Evolutionary conservation across 2,329 filamentous ascomycete genomes (phyloP), one percentile per base, ranked within the genome.

Genomic region (Dactylella cylindrospora): DNA sequence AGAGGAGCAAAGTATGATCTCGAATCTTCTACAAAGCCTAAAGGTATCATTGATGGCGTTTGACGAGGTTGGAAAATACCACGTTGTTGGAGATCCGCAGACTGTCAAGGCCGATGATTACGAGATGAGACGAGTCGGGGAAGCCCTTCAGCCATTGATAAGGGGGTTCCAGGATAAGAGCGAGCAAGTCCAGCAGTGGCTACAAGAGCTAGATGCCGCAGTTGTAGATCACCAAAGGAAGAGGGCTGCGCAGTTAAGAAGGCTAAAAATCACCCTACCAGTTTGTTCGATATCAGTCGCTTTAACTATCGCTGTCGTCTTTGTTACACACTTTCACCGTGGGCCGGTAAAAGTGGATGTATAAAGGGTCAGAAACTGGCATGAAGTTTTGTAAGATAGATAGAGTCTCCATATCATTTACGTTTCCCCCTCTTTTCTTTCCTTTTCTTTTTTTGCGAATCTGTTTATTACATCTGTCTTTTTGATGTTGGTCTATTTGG

Each of bases 141-240:
- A 49, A 38, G 33, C 35, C 1, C 31, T 62, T 5, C 17, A 46
- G 29, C 55, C 43, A 2, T 49, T 62, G 29, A 33, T 62, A 23
- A 36, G 39, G 15, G 47, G 39, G 5, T 62, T 62, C 22, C 35
- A 62, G 3, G 49, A 54, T 19, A 47, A 52, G 12, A 54, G 47
- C n/a, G 55, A 62, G 36, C 47, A 44, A 32, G 36, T 62, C 10
- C 50, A 40, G 10, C 55, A 62, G 28, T 62, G 55, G 55, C 40
- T 62, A 5, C 26, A 44, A 15, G 55, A 62, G 6, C 38, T 62
- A 17, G 55, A 62, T 43, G 33, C 39, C 13, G 33, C 55, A 5
- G 43, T 50, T 28, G 15, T 62, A 25, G 41, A 62, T n/a, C 31
- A 47, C 26, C 55, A 62, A 19, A 43, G 43, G 23, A 41, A 54